Evolutionary conservation across 495 filamentous ascomycete species (phyloP), one percentile per base, ranked within the genome.

Genomic region (Penicillium alfredii): DNA sequence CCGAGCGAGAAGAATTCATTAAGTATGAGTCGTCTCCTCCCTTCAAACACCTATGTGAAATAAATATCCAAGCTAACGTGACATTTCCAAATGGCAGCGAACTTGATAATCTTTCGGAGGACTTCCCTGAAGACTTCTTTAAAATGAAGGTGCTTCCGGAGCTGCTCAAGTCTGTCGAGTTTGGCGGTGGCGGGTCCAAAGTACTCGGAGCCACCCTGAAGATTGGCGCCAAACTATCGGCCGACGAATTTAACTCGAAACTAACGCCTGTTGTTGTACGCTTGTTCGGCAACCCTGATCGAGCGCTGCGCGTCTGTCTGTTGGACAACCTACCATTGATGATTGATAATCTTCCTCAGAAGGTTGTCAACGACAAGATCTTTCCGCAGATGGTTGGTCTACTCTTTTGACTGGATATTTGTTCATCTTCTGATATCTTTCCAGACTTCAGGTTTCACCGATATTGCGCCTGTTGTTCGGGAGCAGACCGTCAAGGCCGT

Each of bases 111-210:
- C 74, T 93, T 4, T 81, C 86, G 1, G 87, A 94, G 42, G 88
- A 96, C 56, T 95, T 97, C 45, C 92, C 92, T 0, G 92, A 96
- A 49, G 89, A 95, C 36, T 98, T 92, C 56, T 92, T 96, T 68
- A 94, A 89, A 55, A 85, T 92, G 77, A 98, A 97, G 50, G 77
- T 97, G 8, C 72, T 98, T 10, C 92, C 92, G 1, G 92, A 97
- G 56, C 67, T 98, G n/a, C 69, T 98, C 1, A 97, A 96, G 51
- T 92, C 88, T 0, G 87, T 98, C 6, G 92, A 98, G 50, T 98
- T 95, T 61, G 93, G 92, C 15, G 92, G 92, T 15, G 92, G 93
- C 25, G 92, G 92, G 1, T 83, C 90, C 0, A 95, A 94, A 49
- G 88, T 93, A 4, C 88, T 98, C 38, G 65, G 70, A 0, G 78